Evolutionary conservation across 2,329 filamentous ascomycete species (phyloP).

Genomic region (Ophiostoma montium): DNA sequence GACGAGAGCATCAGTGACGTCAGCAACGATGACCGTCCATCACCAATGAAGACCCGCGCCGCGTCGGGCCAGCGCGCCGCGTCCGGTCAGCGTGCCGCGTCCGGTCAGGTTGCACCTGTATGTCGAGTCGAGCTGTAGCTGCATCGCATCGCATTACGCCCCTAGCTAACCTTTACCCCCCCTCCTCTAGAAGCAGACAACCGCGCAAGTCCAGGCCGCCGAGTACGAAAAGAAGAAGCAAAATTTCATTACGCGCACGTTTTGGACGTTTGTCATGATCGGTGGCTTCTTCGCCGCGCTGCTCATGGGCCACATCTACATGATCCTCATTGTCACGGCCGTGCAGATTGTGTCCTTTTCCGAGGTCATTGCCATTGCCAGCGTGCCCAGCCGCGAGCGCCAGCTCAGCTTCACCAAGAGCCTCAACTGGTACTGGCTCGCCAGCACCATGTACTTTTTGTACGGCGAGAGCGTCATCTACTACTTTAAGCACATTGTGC

Average conservation of each 20-base stretch:
- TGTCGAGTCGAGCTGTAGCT: neutral
- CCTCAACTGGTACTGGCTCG: constrained; percentile 97
- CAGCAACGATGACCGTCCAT: constrained; percentile 13
- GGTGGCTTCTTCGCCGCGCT: constrained; percentile 79
- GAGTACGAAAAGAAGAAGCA: constrained; percentile 99
- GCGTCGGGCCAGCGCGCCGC: constrained; percentile 20
- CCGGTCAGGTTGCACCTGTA: constrained; percentile 15
- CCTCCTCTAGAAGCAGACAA: constrained; percentile 22
- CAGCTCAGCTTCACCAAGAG: constrained; percentile 90
- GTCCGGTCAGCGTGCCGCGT: constrained; percentile 18
- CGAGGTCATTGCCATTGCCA: constrained; percentile 95
- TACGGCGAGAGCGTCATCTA: constrained; percentile 99
- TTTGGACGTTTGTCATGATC: constrained; percentile 99
- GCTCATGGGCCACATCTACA: constrained; percentile 94
- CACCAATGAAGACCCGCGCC: constrained; percentile 16
- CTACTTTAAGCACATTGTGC: constrained; percentile 97
- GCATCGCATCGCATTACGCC: neutral
- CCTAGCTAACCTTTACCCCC: neutral
- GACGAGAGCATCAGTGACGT: constrained; percentile 54
- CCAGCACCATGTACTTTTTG: constrained; percentile 98
- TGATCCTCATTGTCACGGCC: constrained; percentile 82
- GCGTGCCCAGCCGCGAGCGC: constrained; percentile 80
- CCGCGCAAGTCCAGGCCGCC: constrained; percentile 27
- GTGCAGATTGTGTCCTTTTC: constrained; percentile 97
- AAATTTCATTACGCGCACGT: constrained; percentile 89